Conservation (phyloP, 176 grass and related monocot genomes). For the maize (Zea mays) region Zm-B73-REFERENCE-NAM-5.0 NC_050104.1:107129001-107129500, state of each 20-base stretch:
- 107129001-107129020: neutral
- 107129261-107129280: slow-evolving; percentile 47
- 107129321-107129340: slow-evolving; percentile 8
- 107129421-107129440: neutral
- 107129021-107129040: neutral
- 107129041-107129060: slow-evolving; percentile 4
- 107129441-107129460: neutral
- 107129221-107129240: slow-evolving; percentile 39
- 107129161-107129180: slow-evolving; percentile 32
- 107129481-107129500: neutral
- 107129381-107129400: neutral
- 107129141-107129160: slow-evolving; percentile 18
- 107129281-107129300: slow-evolving; percentile 33
- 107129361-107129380: neutral
- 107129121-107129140: slow-evolving; percentile 13
- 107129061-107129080: neutral
- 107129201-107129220: slow-evolving; percentile 25
- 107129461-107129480: neutral
- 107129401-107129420: neutral
- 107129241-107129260: slow-evolving; percentile 41
- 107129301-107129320: slow-evolving; percentile 26
- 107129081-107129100: too few relatives aligned
- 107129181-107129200: slow-evolving; percentile 40
- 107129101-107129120: too few relatives aligned
- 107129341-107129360: neutral